Percentiles rank a stretch among this genome's conserved stretches.
Evolutionary conservation across 176 grass and related monocot species (phyloP).

Genomic region (Oryza coarctata): DNA sequence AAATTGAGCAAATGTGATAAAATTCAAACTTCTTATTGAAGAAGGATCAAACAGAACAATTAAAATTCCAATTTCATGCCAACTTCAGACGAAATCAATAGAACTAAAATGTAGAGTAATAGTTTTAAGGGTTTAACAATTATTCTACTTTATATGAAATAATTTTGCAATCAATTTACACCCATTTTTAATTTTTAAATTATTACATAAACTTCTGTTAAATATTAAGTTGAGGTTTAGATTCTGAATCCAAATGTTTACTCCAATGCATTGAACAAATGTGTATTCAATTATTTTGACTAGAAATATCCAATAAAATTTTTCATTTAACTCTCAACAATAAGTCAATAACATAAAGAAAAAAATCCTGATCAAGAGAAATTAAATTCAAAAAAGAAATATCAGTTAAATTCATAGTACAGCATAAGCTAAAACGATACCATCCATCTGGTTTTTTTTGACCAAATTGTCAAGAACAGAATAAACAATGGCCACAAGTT

Average conservation of each 20-base stretch:
- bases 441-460: neutral
- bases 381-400: neutral
- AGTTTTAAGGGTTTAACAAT: neutral
- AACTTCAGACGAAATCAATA: neutral
- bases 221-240: neutral
- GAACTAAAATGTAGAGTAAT: neutral
- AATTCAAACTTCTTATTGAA: neutral
- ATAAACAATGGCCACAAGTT: neutral
- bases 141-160: constrained; percentile 6
- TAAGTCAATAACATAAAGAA: neutral
- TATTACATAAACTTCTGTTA: neutral
- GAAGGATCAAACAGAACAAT: neutral
- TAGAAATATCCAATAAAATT: neutral
- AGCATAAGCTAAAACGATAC: neutral
- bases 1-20: neutral
- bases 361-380: neutral
- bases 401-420: neutral
- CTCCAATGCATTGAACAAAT: neutral
- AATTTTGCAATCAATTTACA: neutral
- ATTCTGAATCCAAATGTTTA: neutral
- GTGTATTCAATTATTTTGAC: neutral
- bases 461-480: neutral
- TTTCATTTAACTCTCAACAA: neutral
- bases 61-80: neutral
- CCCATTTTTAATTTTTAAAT: neutral